Percentiles rank a stretch among this genome's conserved stretches.
These are phyloP conservation scores for Polytrichum formosum DNA, from an alignment of 225 moss, liverwort and hornwort species.

Conservation along the genomic window DNA sequence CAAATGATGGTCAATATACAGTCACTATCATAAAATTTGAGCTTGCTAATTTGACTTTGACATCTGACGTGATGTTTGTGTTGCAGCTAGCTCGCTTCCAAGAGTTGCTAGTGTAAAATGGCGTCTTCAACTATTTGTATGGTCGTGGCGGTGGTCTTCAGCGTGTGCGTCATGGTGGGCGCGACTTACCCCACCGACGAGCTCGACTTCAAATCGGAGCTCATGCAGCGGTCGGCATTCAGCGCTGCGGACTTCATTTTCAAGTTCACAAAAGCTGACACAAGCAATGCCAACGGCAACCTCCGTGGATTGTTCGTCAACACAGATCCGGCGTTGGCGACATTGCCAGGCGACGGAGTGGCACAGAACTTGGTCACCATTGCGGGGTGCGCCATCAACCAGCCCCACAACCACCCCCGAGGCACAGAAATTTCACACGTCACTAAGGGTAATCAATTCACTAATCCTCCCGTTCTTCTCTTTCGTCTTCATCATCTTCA, in stretches of 20 bases:
- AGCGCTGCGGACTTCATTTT: constrained; percentile 20
- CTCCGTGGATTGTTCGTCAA: constrained; percentile 32
- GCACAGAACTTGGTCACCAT: constrained; percentile 37
- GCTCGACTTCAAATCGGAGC: constrained; percentile 24
- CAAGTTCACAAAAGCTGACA: background rate
- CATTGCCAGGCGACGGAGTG: constrained; percentile 25
- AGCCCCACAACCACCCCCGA: constrained; percentile 35
- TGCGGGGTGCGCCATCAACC: constrained; percentile 29
- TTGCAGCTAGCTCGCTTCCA: no score
- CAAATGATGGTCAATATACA: no score
- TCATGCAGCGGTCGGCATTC: constrained; percentile 13
- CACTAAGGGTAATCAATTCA: constrained; percentile 22
- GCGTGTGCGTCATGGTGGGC: background rate
- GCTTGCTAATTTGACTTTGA: no score
- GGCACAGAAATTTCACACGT: constrained; percentile 31
- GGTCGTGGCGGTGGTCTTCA: no score
- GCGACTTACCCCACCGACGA: constrained; percentile 2
- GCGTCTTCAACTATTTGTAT: no score
- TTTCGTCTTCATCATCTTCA: background rate
- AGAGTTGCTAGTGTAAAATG: no score
- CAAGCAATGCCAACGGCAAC: constrained; percentile 19
- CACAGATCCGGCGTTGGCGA: constrained; percentile 28
- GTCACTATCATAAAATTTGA: no score
- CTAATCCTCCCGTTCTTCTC: background rate
- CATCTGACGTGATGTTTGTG: no score